Conservation (phyloP, 2,329 filamentous ascomycete species). For the Aspergillus tamarii region DNA sequence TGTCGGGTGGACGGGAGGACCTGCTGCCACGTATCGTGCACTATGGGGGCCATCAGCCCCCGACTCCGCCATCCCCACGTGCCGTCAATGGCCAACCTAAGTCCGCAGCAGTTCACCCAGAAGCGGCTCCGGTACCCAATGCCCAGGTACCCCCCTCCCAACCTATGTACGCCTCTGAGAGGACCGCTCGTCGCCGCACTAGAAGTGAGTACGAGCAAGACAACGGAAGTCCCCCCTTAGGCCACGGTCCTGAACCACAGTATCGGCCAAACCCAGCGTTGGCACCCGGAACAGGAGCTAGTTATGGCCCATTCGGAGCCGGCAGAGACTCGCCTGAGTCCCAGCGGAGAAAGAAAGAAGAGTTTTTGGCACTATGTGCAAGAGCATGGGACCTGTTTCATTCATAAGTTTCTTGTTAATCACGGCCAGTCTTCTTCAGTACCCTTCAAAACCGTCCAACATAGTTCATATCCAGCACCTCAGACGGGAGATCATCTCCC, state of each 20-base stretch:
- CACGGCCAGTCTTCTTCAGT: neutral
- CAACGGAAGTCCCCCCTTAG: constrained; percentile 81
- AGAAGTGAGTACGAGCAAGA: constrained; percentile 90
- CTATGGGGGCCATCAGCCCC: constrained; percentile 91
- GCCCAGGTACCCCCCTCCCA: constrained; percentile 58
- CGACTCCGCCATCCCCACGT: constrained; percentile 79
- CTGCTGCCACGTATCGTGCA: constrained; percentile 91
- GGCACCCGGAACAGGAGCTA: constrained; percentile 27
- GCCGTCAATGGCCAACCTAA: constrained; percentile 33
- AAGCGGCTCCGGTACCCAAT: constrained; percentile 68
- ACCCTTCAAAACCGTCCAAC: neutral
- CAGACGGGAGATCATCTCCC: neutral
- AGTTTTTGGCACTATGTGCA: constrained; percentile 84
- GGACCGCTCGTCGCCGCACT: constrained; percentile 66
- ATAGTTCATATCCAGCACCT: neutral
- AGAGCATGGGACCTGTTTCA: constrained; percentile 97
- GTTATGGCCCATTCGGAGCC: constrained; percentile 74
- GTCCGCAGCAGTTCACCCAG: constrained; percentile 28
- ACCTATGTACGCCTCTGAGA: constrained; percentile 35
- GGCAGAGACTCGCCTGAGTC: constrained; percentile 83
- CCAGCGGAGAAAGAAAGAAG: constrained; percentile 83
- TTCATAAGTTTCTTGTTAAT: constrained; percentile 60
- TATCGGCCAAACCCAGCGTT: constrained; percentile 42
- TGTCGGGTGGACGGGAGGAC: constrained; percentile 90
- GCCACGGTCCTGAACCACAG: constrained; percentile 65